Conservation (phyloP, 768 basidiomycete genomes). For the Leccinum incarnatum region DNA sequence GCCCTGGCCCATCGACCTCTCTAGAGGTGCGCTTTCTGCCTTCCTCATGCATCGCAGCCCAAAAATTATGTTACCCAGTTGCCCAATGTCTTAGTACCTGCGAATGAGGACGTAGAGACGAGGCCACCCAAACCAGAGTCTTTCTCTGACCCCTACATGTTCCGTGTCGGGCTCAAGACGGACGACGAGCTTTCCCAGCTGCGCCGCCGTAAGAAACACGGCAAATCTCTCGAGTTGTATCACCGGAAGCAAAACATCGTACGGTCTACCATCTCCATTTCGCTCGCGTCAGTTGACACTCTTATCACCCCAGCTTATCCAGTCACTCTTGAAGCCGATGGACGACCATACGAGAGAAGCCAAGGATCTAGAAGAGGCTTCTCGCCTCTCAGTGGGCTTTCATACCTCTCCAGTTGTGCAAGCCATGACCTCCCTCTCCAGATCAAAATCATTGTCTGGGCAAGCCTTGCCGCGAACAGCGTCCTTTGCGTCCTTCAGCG, state of each 20-base stretch:
- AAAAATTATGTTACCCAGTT: slow-evolving; percentile 1
- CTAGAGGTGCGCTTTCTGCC: slow-evolving; percentile 7
- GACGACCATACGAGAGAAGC: slow-evolving; percentile 87
- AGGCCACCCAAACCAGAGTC: slow-evolving; percentile 32
- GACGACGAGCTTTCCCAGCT: slow-evolving; percentile 61
- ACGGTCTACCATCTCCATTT: slow-evolving; percentile 18
- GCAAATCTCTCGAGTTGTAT: slow-evolving; percentile 63
- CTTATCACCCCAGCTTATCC: slow-evolving; percentile 62
- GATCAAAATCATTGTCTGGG: slow-evolving; percentile 88
- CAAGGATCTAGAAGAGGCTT: slow-evolving; percentile 59
- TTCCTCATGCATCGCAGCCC: not conserved
- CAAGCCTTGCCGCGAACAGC: slow-evolving; percentile 75
- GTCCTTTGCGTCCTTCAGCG: slow-evolving; percentile 71
- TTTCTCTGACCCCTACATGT: slow-evolving; percentile 61
- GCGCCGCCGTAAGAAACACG: slow-evolving; percentile 52
- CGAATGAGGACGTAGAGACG: slow-evolving; percentile 35
- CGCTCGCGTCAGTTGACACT: not conserved
- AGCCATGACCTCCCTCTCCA: slow-evolving; percentile 27
- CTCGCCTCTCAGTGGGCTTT: slow-evolving; percentile 59
- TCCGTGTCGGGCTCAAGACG: slow-evolving; percentile 58
- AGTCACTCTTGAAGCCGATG: slow-evolving; percentile 81
- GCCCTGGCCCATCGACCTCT: slow-evolving; percentile 16
- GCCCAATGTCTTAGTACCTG: not conserved
- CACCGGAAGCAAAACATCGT: slow-evolving; percentile 75
- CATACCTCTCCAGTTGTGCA: not conserved